Evolutionary conservation across 257 asterid species (phyloP).

Genomic region (Pogostemon cablin): DNA sequence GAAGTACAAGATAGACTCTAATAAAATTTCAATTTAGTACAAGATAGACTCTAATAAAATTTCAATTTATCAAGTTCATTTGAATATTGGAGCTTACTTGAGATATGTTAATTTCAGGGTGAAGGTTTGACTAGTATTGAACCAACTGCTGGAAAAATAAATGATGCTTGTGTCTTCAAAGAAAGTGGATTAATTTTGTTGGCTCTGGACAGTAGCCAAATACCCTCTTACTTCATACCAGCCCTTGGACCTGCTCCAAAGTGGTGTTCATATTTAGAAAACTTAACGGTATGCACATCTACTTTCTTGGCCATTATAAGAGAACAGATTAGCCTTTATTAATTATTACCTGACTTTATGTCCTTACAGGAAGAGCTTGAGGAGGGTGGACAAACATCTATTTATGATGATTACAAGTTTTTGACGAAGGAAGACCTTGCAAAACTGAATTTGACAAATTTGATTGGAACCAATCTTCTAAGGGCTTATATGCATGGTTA

Average conservation of each 20-base stretch:
- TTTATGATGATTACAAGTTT: conserved; percentile 91
- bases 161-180: conserved; percentile 77
- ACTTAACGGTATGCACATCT: conserved; percentile 61
- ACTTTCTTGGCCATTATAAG: conserved; percentile 24
- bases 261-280: conserved; percentile 89
- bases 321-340: conserved; percentile 17
- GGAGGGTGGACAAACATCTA: conserved; percentile 80
- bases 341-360: conserved; percentile 24
- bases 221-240: conserved; percentile 93
- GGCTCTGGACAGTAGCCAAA: conserved; percentile 89
- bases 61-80: conserved; percentile 5
- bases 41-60: not conserved
- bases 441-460: conserved; percentile 64
- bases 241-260: conserved; percentile 98
- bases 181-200: conserved; percentile 81
- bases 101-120: conserved; percentile 62
- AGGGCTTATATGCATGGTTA: conserved; percentile 96
- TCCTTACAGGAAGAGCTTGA: conserved; percentile 87
- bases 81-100: conserved; percentile 26
- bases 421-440: conserved; percentile 88
- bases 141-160: conserved; percentile 79
- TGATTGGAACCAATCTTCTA: conserved; percentile 82
- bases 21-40: not conserved
- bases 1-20: not conserved
- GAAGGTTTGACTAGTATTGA: conserved; percentile 96